These are phyloP conservation scores for Podospora comata DNA, from an alignment of 495 filamentous ascomycete species.

Conservation along the genomic window DNA sequence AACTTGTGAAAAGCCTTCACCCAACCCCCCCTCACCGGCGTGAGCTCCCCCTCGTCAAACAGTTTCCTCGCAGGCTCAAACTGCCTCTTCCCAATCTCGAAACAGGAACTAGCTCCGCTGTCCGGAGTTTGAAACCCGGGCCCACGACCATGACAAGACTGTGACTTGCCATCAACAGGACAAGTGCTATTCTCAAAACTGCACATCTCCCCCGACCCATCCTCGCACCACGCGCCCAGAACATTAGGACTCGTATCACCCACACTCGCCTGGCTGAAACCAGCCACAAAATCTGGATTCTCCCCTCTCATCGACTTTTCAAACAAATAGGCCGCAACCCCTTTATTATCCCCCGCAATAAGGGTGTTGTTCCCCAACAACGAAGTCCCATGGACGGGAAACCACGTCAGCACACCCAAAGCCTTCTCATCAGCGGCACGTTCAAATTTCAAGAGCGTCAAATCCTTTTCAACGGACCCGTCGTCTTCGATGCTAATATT, in stretches of 20 bases:
- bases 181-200: constrained; percentile 79
- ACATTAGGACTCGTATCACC: constrained; percentile 92
- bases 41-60: constrained; percentile 51
- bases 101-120: constrained; percentile 73
- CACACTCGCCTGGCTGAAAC: constrained; percentile 92
- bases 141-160: constrained; percentile 80
- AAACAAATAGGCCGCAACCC: constrained; percentile 82
- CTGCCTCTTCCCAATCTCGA: constrained; percentile 72
- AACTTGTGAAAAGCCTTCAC: constrained; percentile 75
- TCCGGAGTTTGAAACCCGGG: constrained; percentile 72
- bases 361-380: constrained; percentile 91
- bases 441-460: constrained; percentile 81
- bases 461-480: constrained; percentile 77
- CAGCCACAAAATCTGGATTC: constrained; percentile 71
- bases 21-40: constrained; percentile 53
- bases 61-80: constrained; percentile 64
- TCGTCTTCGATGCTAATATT: constrained; percentile 53
- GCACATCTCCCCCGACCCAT: constrained; percentile 66
- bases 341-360: constrained; percentile 93
- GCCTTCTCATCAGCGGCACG: constrained; percentile 67
- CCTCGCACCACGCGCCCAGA: constrained; percentile 79
- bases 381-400: constrained; percentile 89
- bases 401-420: constrained; percentile 84
- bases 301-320: constrained; percentile 63
- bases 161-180: constrained; percentile 56